phyloP scores from a whole-genome alignment of 495 filamentous ascomycete species.

The Trichoderma parareesei region DNA sequence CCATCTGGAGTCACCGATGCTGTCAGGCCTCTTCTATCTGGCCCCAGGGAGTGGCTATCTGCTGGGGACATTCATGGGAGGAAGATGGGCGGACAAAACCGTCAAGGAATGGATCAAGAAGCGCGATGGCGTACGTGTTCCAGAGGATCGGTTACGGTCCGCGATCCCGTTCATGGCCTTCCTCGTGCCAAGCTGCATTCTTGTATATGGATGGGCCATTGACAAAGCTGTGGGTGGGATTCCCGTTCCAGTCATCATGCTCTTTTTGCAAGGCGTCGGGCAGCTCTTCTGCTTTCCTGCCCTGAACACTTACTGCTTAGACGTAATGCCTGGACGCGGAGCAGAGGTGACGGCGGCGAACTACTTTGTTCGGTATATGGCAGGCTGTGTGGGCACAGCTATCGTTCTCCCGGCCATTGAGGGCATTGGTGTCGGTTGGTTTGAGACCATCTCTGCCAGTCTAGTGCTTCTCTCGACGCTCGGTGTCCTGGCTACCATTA shows the following conservation, averaged over 20 bases:
- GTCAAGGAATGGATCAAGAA: slow-evolving; percentile 56
- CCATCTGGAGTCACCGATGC: slow-evolving; percentile 55
- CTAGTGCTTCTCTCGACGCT: slow-evolving; percentile 45
- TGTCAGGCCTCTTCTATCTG: slow-evolving; percentile 64
- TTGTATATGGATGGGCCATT: slow-evolving; percentile 66
- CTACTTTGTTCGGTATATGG: slow-evolving; percentile 62
- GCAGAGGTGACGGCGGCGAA: slow-evolving; percentile 67
- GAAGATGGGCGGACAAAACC: slow-evolving; percentile 59
- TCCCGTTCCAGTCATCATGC: slow-evolving; percentile 56
- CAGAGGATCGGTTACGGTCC: slow-evolving; percentile 61
- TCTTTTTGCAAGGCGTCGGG: slow-evolving; percentile 64
- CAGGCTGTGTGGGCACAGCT: slow-evolving; percentile 57
- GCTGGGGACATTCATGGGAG: slow-evolving; percentile 60
- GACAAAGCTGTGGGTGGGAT: slow-evolving; percentile 60
- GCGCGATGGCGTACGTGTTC: slow-evolving; percentile 48
- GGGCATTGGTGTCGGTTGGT: slow-evolving; percentile 62
- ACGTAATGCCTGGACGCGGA: slow-evolving; percentile 59
- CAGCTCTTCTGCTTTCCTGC: slow-evolving; percentile 68
- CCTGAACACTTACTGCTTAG: slow-evolving; percentile 67
- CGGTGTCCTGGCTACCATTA: slow-evolving; percentile 39
- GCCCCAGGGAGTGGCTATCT: slow-evolving; percentile 66
- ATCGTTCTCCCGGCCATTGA: slow-evolving; percentile 59
- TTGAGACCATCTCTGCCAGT: slow-evolving; percentile 46
- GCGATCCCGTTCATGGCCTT: slow-evolving; percentile 52
- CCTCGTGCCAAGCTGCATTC: slow-evolving; percentile 55